phyloP scores from a whole-genome alignment of 2,329 filamentous ascomycete genomes.

The Leptographium galeiforme region DNA sequence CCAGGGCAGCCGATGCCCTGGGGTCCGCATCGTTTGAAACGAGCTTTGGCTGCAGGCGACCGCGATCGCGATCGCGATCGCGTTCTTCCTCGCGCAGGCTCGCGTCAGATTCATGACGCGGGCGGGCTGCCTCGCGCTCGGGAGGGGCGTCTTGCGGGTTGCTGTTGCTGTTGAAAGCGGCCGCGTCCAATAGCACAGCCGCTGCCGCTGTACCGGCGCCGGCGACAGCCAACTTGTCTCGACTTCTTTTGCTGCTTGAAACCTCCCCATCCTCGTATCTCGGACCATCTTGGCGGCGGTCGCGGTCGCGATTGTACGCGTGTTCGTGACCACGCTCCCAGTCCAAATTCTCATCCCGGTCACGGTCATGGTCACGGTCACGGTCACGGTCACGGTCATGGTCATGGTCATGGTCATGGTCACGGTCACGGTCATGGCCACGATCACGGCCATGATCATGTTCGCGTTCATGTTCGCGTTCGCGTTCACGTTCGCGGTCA shows the following conservation, averaged over 20 bases:
- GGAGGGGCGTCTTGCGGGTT: conserved; percentile 7
- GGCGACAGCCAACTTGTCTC: conserved; percentile 34
- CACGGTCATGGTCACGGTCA: background rate
- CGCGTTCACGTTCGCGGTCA: conserved; percentile 6
- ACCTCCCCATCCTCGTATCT: conserved; percentile 12
- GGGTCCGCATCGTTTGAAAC: background rate
- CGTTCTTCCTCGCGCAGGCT: background rate
- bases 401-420: conserved; percentile 3
- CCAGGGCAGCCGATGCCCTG: background rate
- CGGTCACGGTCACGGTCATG: conserved; percentile 6
- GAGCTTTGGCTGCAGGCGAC: background rate
- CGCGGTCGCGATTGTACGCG: conserved; percentile 13
- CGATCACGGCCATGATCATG: conserved; percentile 14
- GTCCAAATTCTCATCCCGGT: conserved; percentile 5
- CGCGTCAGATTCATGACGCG: background rate
- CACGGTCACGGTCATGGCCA: conserved; percentile 3
- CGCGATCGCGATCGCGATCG: background rate
- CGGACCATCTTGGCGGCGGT: conserved; percentile 14
- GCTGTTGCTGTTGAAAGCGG: conserved; percentile 23
- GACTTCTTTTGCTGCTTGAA: conserved; percentile 24
- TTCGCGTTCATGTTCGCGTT: conserved; percentile 4
- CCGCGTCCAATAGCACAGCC: conserved; percentile 25
- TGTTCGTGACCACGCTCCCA: conserved; percentile 1
- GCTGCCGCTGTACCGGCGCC: conserved; percentile 35
- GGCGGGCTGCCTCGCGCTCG: background rate